Percentiles rank a stretch among this genome's conserved stretches.
These are phyloP conservation scores for Aciculoconidium aculeatum DNA, from an alignment of 805 yeast species.

Conservation along the genomic window DNA sequence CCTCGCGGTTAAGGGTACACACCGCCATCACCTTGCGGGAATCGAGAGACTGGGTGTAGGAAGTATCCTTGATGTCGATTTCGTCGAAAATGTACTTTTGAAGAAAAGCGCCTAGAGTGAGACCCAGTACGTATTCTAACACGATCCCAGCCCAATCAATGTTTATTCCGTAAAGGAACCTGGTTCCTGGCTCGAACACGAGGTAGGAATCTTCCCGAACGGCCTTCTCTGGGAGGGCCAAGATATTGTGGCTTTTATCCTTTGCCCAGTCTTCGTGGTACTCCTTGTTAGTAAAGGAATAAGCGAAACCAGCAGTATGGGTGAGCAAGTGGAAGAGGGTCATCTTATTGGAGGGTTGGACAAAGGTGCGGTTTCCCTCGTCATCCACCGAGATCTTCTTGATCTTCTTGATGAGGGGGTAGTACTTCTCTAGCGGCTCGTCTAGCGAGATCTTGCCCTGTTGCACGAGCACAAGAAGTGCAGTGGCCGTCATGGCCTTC, in stretches of 20 bases:
- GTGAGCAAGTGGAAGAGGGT: constrained; percentile 24
- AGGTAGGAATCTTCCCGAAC: constrained; percentile 2
- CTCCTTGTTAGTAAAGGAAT: constrained; percentile 7
- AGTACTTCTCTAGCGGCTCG: constrained; percentile 22
- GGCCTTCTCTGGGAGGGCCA: not conserved
- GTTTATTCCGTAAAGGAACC: constrained; percentile 32
- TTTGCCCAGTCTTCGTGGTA: not conserved
- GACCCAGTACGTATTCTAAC: constrained; percentile 27
- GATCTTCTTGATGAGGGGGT: constrained; percentile 25
- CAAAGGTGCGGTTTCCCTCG: constrained; percentile 18
- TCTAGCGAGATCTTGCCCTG: constrained; percentile 27
- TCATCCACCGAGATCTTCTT: constrained; percentile 17
- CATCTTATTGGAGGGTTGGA: constrained; percentile 16
- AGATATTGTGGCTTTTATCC: not conserved
- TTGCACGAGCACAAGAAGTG: constrained; percentile 26
- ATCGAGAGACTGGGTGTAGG: not conserved
- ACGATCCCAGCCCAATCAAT: constrained; percentile 35
- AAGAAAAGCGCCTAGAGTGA: constrained; percentile 26
- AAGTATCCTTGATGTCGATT: constrained; percentile 11
- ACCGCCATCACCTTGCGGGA: not conserved
- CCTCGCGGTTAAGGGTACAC: not conserved
- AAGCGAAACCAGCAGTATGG: constrained; percentile 24
- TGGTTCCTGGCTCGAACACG: constrained; percentile 31
- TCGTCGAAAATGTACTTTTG: constrained; percentile 26
- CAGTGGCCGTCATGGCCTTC: constrained; percentile 30